phyloP scores from a whole-genome alignment of 768 basidiomycete species.

The Coprinellus aureogranulatus region DNA sequence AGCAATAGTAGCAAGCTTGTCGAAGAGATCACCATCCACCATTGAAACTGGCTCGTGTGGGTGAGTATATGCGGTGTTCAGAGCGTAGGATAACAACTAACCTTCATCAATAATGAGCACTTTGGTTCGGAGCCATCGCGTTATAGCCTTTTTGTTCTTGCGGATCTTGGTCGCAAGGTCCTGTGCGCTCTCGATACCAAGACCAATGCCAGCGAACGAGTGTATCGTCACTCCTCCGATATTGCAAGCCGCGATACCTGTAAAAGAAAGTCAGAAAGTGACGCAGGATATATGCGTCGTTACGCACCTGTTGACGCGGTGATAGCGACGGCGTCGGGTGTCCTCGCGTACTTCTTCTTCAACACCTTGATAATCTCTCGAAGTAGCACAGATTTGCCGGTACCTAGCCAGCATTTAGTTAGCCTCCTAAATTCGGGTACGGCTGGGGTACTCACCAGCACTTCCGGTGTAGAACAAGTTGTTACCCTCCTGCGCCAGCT shows the following conservation, averaged over 20 bases:
- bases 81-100: conserved; percentile 23
- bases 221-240: conserved; percentile 95
- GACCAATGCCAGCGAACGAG: conserved; percentile 91
- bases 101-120: conserved; percentile 85
- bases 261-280: neutral
- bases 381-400: conserved; percentile 93
- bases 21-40: conserved; percentile 91
- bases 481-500: conserved; percentile 66
- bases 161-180: conserved; percentile 62
- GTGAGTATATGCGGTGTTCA: neutral
- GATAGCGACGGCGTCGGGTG: conserved; percentile 78
- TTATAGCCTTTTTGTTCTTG: conserved; percentile 80
- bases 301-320: conserved; percentile 86
- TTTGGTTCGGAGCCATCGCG: conserved; percentile 81
- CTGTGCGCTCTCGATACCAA: conserved; percentile 67
- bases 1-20: conserved; percentile 81
- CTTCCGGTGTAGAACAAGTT: conserved; percentile 96
- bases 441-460: conserved; percentile 65
- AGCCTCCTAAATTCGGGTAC: neutral
- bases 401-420: conserved; percentile 52
- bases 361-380: conserved; percentile 85
- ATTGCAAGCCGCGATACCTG: conserved; percentile 94
- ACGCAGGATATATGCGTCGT: neutral
- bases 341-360: conserved; percentile 49
- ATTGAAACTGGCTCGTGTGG: conserved; percentile 75